Evolutionary conservation across 768 basidiomycete species (phyloP).

Genomic region (Boletus pseudo-olivaceus): DNA sequence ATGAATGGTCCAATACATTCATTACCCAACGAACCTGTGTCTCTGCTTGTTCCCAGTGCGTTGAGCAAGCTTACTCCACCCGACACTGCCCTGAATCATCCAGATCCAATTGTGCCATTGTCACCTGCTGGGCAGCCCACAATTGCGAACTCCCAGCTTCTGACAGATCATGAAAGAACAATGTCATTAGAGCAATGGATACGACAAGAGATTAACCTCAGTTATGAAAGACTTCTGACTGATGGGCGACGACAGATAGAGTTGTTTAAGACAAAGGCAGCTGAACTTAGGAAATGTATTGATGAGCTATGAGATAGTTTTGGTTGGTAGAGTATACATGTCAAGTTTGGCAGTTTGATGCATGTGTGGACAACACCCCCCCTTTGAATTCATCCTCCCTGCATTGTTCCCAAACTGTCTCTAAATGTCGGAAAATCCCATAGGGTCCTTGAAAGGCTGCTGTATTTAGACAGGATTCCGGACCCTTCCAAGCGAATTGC

Average conservation of each 20-base stretch:
- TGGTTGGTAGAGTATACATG: not conserved
- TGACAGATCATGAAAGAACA: conserved; percentile 49
- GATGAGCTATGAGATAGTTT: conserved; percentile 27
- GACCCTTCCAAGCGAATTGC: too few species aligned
- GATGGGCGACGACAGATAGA: conserved; percentile 52
- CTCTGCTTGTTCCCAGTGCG: not conserved
- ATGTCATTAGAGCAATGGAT: conserved; percentile 89
- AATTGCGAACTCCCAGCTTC: conserved; percentile 15
- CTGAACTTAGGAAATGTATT: conserved; percentile 36
- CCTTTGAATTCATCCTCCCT: too few species aligned
- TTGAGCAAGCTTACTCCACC: not conserved
- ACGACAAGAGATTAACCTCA: conserved; percentile 64
- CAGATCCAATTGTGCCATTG: conserved; percentile 13
- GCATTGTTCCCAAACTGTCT: too few species aligned
- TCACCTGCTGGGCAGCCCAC: conserved; percentile 10
- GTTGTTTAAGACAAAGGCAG: conserved; percentile 45
- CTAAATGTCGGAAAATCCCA: too few species aligned
- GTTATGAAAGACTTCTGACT: conserved; percentile 55
- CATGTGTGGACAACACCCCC: too few species aligned
- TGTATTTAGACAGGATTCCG: too few species aligned
- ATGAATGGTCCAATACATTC: not conserved
- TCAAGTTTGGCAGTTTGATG: too few species aligned
- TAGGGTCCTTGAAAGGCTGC: too few species aligned
- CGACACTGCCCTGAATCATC: not conserved
- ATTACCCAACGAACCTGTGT: not conserved